These are phyloP conservation scores for Epichloe gansuensis DNA, from an alignment of 2,329 filamentous ascomycete species.

Conservation along the genomic window DNA sequence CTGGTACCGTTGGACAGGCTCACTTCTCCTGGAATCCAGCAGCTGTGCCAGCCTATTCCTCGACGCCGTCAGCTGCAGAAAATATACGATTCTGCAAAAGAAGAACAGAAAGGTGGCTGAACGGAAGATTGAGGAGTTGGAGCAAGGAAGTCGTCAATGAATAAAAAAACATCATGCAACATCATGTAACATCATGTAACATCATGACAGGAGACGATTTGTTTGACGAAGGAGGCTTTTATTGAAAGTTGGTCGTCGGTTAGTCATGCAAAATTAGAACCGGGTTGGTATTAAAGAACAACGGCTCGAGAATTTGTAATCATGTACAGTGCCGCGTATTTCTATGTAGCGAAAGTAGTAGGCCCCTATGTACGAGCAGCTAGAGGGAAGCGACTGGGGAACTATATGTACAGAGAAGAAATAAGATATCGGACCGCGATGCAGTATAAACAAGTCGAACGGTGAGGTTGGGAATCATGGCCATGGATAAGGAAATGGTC, in stretches of 20 bases:
- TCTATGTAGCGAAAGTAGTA: background rate
- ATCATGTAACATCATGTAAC: no score
- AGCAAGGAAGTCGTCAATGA: background rate
- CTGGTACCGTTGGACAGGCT: no score
- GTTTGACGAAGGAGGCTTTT: no score
- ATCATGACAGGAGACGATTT: no score
- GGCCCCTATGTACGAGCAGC: constrained; percentile 3
- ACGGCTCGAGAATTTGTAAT: background rate
- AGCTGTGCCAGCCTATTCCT: constrained; percentile 40
- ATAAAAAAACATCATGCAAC: no score
- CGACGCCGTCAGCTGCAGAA: constrained; percentile 35
- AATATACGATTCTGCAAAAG: constrained; percentile 24
- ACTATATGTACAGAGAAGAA: constrained; percentile 9
- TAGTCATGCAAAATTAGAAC: no score
- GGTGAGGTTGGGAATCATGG: background rate
- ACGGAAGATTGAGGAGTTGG: constrained; percentile 8
- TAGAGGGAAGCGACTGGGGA: constrained; percentile 2
- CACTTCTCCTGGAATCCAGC: background rate
- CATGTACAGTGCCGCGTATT: background rate
- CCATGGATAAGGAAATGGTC: background rate
- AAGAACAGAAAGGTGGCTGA: constrained; percentile 9
- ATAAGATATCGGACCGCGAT: background rate
- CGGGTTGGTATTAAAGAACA: no score
- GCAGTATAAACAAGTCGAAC: constrained; percentile 3
- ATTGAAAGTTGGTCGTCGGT: no score